Conservation (phyloP, 2,329 filamentous ascomycete species). For the Penicillium verrucosum region DNA sequence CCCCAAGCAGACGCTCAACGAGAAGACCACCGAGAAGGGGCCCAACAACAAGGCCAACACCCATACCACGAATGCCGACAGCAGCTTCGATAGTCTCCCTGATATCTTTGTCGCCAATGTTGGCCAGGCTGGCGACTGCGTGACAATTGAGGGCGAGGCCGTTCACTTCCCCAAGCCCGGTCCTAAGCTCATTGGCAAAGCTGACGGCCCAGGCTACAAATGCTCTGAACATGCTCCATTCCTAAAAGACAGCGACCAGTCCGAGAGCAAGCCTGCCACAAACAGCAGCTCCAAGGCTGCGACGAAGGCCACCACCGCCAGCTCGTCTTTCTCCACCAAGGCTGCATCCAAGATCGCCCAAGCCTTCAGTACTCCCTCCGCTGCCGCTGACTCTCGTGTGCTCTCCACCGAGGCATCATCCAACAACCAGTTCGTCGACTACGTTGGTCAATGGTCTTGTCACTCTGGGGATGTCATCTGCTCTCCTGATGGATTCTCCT, state of each 20-base stretch:
- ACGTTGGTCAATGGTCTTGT: constrained; percentile 20
- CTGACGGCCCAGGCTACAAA: constrained; percentile 35
- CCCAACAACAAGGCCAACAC: constrained; percentile 8
- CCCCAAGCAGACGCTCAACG: constrained; percentile 1
- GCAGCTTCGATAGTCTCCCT: constrained; percentile 56
- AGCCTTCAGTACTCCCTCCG: constrained; percentile 8
- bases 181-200: constrained; percentile 45
- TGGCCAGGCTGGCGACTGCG: constrained; percentile 52
- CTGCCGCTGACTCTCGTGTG: constrained; percentile 12
- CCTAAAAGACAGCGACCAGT: constrained; percentile 16
- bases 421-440: constrained; percentile 16
- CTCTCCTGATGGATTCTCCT: constrained; percentile 29
- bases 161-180: constrained; percentile 67
- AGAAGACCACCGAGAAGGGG: neutral
- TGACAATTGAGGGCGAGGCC: constrained; percentile 56
- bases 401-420: constrained; percentile 14
- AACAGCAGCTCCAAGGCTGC: neutral
- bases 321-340: neutral
- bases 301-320: neutral
- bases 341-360: constrained; percentile 15
- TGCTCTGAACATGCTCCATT: constrained; percentile 34
- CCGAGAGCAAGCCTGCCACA: neutral
- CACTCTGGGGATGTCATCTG: constrained; percentile 34
- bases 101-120: constrained; percentile 71
- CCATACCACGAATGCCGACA: constrained; percentile 12